phyloP scores from a whole-genome alignment of 768 basidiomycete species.

The Panus rudis region DNA sequence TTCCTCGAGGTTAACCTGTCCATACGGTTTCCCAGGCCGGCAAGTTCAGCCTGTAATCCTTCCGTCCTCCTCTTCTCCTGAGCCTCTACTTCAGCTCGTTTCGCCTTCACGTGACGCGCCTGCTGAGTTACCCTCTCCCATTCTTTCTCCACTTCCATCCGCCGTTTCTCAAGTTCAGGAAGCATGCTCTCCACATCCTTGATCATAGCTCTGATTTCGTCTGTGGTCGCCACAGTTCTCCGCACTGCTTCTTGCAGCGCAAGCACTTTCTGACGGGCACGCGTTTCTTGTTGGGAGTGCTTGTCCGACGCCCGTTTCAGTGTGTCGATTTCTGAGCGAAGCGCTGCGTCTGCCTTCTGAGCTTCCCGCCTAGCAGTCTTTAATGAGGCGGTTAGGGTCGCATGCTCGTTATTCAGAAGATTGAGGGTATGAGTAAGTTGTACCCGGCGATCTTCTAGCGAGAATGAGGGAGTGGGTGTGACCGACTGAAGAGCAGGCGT shows the following conservation, averaged over 20 bases:
- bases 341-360: conserved; percentile 74
- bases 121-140: conserved; percentile 34
- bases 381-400: conserved; percentile 58
- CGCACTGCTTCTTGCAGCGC: conserved; percentile 87
- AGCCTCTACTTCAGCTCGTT: conserved; percentile 42
- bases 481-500: too few relatives aligned
- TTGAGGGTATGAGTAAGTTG: conserved; percentile 67
- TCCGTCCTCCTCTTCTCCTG: conserved; percentile 50
- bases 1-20: conserved; percentile 61
- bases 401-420: conserved; percentile 56
- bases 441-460: conserved; percentile 58
- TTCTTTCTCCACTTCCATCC: conserved; percentile 37
- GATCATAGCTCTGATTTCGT: conserved; percentile 35
- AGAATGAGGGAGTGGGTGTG: conserved; percentile 29
- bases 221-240: conserved; percentile 48
- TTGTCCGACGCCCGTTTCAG: conserved; percentile 83
- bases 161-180: conserved; percentile 33
- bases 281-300: conserved; percentile 60
- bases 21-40: conserved; percentile 47
- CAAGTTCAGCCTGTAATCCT: conserved; percentile 49
- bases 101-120: conserved; percentile 37
- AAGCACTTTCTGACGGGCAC: conserved; percentile 80
- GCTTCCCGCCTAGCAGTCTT: conserved; percentile 76
- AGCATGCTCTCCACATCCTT: conserved; percentile 33
- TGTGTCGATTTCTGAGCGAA: conserved; percentile 79